Evolutionary conservation across 2,329 filamentous ascomycete species (phyloP).

Genomic region (Colletotrichum magnum): DNA sequence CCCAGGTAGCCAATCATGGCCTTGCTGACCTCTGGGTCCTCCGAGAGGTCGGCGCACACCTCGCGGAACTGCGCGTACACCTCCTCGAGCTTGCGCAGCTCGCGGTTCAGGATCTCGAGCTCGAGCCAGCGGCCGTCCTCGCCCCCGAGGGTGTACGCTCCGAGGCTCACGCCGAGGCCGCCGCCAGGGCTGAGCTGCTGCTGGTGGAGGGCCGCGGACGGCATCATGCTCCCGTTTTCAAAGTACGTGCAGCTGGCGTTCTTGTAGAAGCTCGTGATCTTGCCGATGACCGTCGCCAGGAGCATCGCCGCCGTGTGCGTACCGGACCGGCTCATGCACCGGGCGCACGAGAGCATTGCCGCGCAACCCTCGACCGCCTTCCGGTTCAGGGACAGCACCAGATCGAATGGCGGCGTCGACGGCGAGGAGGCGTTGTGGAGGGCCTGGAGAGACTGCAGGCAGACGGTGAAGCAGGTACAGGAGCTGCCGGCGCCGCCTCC

Average conservation of each 20-base stretch:
- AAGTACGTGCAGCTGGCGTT: slow-evolving; percentile 57
- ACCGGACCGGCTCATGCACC: slow-evolving; percentile 60
- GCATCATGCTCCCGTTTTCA: slow-evolving; percentile 45
- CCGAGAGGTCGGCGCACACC: slow-evolving; percentile 55
- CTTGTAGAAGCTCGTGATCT: slow-evolving; percentile 63
- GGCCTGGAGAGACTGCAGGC: slow-evolving; percentile 61
- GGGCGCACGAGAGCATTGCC: slow-evolving; percentile 60
- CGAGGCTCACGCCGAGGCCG: slow-evolving; percentile 57
- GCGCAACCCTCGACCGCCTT: slow-evolving; percentile 65
- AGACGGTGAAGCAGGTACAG: slow-evolving; percentile 63
- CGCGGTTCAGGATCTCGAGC: slow-evolving; percentile 63
- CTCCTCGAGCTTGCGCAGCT: slow-evolving; percentile 62
- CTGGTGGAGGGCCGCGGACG: slow-evolving; percentile 31
- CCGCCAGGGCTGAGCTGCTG: slow-evolving; percentile 32
- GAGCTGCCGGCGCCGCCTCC: slow-evolving; percentile 47
- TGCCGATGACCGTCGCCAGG: slow-evolving; percentile 63
- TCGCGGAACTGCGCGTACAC: slow-evolving; percentile 61
- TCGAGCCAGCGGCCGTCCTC: slow-evolving; percentile 63
- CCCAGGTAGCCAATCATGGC: slow-evolving; percentile 62
- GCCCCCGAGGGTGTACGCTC: slow-evolving; percentile 60
- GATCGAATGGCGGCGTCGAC: slow-evolving; percentile 57
- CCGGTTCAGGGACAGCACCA: slow-evolving; percentile 60
- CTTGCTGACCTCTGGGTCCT: slow-evolving; percentile 59
- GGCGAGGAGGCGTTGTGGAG: slow-evolving; percentile 61
- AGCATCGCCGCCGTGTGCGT: slow-evolving; percentile 63